Conservation (phyloP, 768 basidiomycete genomes). For the Mycena olivaceomarginata region DNA sequence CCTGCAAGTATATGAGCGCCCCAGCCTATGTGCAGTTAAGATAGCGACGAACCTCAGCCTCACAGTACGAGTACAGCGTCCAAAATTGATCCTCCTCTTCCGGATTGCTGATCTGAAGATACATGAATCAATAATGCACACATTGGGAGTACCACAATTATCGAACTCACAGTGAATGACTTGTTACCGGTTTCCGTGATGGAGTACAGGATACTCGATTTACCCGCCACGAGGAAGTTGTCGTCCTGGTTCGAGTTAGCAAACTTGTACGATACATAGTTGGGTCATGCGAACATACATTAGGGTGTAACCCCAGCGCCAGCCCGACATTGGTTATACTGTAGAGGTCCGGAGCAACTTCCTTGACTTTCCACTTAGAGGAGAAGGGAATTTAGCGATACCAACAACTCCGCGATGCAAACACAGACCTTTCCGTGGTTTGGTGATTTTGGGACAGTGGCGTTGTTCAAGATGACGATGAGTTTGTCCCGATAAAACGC, state of each 20-base stretch:
- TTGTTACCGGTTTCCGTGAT: not conserved
- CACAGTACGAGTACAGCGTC: not conserved
- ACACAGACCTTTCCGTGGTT: not conserved
- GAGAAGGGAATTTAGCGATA: not conserved
- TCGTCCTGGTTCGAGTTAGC: not conserved
- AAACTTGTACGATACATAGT: not conserved
- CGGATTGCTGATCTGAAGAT: not conserved
- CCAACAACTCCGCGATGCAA: not conserved
- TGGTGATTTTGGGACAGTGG: not conserved
- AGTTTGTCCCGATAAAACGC: conserved; percentile 4
- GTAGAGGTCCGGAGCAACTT: not conserved
- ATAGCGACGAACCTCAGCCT: not conserved
- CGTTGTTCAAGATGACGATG: conserved; percentile 1
- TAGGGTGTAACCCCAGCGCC: not conserved
- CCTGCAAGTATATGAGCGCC: not conserved
- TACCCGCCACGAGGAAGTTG: not conserved
- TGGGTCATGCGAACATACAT: not conserved
- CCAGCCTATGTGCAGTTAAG: too few relatives aligned
- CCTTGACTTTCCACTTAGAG: not conserved
- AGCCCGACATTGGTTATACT: conserved; percentile 1
- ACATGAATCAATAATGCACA: not conserved
- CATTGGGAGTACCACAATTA: not conserved
- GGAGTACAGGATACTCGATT: not conserved
- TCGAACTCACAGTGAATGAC: not conserved
- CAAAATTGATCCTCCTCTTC: not conserved